Evolutionary conservation across 2,329 filamentous ascomycete species (phyloP).

Genomic region (Venturia carpophila): DNA sequence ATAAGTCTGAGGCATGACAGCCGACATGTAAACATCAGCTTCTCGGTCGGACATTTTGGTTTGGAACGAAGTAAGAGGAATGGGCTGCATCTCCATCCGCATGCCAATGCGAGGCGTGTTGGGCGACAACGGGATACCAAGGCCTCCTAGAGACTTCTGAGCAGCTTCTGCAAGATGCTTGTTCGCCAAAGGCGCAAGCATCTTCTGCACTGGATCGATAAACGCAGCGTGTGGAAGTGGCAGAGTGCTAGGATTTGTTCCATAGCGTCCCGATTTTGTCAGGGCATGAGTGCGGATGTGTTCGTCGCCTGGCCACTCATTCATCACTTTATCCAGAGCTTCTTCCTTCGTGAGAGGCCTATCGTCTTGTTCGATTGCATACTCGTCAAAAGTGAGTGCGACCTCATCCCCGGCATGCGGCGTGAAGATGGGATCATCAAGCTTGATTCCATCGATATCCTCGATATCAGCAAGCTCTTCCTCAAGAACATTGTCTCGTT

Average conservation of each 20-base stretch:
- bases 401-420: slow-evolving; percentile 43
- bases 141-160: slow-evolving; percentile 67
- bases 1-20: slow-evolving; percentile 63
- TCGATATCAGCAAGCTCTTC: slow-evolving; percentile 26
- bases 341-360: slow-evolving; percentile 20
- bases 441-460: slow-evolving; percentile 18
- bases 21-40: slow-evolving; percentile 63
- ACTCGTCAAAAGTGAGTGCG: slow-evolving; percentile 31
- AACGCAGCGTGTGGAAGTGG: slow-evolving; percentile 64
- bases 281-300: slow-evolving; percentile 61
- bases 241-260: slow-evolving; percentile 65
- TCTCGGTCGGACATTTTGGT: slow-evolving; percentile 66
- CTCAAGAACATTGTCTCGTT: slow-evolving; percentile 25
- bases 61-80: slow-evolving; percentile 57
- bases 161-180: slow-evolving; percentile 69
- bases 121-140: slow-evolving; percentile 66
- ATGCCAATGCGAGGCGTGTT: slow-evolving; percentile 54
- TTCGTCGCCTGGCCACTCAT: slow-evolving; percentile 20
- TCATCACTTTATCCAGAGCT: slow-evolving; percentile 20
- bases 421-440: neutral
- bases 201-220: slow-evolving; percentile 57
- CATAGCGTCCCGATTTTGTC: slow-evolving; percentile 66
- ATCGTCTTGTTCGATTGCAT: slow-evolving; percentile 22
- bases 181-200: slow-evolving; percentile 57
- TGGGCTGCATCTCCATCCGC: slow-evolving; percentile 51